These are phyloP conservation scores for Tubosaeta sp. DNA, from an alignment of 768 basidiomycete genomes.

Conservation along the genomic window DNA sequence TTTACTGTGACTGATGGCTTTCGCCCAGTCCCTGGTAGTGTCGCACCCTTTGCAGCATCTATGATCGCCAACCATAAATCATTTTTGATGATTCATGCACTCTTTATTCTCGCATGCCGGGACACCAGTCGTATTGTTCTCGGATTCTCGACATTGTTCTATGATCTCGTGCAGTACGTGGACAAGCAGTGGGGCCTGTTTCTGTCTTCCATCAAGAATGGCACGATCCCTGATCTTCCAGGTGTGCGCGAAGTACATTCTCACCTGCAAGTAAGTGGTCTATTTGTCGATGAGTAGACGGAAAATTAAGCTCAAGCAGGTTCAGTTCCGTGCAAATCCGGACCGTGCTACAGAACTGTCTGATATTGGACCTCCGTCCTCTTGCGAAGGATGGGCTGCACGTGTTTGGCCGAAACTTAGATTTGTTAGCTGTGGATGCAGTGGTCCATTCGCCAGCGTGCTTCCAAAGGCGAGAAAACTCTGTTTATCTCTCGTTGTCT, in stretches of 20 bases:
- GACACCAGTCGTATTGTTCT: too few relatives aligned
- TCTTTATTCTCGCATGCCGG: too few relatives aligned
- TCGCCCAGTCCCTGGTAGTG: too few relatives aligned
- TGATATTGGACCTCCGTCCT: conserved; percentile 2
- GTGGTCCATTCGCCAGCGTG: conserved; percentile 1
- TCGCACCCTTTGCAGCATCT: too few relatives aligned
- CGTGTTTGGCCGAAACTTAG: too few relatives aligned
- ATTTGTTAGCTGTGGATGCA: background rate
- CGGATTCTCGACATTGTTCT: background rate
- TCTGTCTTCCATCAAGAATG: conserved; percentile 3
- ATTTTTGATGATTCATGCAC: too few relatives aligned
- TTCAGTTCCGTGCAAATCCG: background rate
- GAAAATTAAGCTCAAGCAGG: too few relatives aligned
- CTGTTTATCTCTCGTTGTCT: background rate
- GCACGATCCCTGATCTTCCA: conserved; percentile 5
- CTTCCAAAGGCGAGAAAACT: background rate
- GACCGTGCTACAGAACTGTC: conserved; percentile 3
- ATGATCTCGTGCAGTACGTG: conserved; percentile 2
- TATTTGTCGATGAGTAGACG: too few relatives aligned
- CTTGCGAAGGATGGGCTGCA: too few relatives aligned
- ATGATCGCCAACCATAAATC: too few relatives aligned
- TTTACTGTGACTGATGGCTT: too few relatives aligned
- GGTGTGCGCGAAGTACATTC: conserved; percentile 2
- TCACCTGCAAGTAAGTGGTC: conserved; percentile 4
- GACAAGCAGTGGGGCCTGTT: conserved; percentile 5